Conservation (phyloP, 164 flowering plant species). For the Magnolia changhungtana region DNA sequence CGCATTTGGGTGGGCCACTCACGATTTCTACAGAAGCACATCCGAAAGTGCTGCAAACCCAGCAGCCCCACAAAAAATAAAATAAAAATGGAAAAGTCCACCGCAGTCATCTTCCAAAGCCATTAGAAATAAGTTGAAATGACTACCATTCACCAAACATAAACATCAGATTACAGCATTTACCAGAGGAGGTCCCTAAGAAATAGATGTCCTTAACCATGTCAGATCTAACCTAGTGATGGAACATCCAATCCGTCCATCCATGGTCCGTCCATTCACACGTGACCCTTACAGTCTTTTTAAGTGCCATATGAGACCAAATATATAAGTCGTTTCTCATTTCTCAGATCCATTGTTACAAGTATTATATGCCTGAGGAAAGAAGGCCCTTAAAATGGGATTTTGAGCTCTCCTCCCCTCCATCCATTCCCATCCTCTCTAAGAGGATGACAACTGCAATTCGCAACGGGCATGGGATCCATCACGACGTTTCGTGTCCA, state of each 20-base stretch:
- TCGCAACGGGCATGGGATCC: neutral
- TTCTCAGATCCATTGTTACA: slow-evolving; percentile 9
- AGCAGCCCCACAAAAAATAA: too few species aligned
- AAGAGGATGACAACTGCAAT: neutral
- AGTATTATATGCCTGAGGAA: neutral
- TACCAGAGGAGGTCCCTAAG: neutral
- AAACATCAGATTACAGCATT: neutral
- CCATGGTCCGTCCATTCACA: neutral
- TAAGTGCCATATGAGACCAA: neutral
- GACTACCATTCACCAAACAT: neutral
- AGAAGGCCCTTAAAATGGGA: neutral
- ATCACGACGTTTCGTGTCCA: slow-evolving; percentile 18
- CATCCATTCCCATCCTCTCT: neutral
- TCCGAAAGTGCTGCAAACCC: too few species aligned
- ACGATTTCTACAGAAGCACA: too few species aligned
- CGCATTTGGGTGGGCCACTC: too few species aligned
- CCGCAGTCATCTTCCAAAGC: too few species aligned
- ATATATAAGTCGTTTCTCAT: neutral
- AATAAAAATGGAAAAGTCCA: too few species aligned
- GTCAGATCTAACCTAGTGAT: neutral
- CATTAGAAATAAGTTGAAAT: too few species aligned
- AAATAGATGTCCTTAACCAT: neutral
- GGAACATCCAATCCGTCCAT: neutral
- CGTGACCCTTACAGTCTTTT: neutral
- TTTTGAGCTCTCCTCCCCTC: neutral